Base-by-base conservation (phyloP, 441 rosid genomes). In the Adansonia madagascariensis region DNA sequence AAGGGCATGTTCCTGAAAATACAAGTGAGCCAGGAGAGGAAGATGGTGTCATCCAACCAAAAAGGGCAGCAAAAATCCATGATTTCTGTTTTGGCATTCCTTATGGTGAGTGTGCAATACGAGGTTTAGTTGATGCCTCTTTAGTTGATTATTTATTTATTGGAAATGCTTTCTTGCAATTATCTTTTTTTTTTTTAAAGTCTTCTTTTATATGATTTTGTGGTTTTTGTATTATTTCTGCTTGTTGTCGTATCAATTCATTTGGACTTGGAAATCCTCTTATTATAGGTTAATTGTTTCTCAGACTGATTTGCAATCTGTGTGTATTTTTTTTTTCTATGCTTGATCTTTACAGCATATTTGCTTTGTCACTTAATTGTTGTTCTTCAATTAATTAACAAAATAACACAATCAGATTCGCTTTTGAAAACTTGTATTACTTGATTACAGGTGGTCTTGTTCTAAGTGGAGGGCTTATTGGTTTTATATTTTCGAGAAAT, bases 41-140 rank as follows among this genome's bases (percentile, higher is more conserved):
- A 55, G 77, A 79, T 79, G 89, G 82, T 18, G 27, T 64, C 11
- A n/a, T 65, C 8, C 77, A 75, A 53, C 88, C 77, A 3, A 77
- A 69, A 76, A 78, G 84, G 76, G 81, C 89, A 1, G 97, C 98
- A 9, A 91, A 87, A 85, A 88, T 92, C 78, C 98, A 92, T 67
- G 98, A 94, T 79, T 94, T 94, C 75, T 94, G 97, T 82, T 91
- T 94, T 60, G 98, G 98, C 76, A 92, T 92, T 78, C 98, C 98
- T 71, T 94, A 86, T 82, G 97, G 98, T 91, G 86, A 88, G 92
- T 80, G 31, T 69, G 73, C 50, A 17, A n/a, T 55, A 55, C 2
- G 10, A 55, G 14, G 0, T 55, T 72, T 8, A 14, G 59, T 24
- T 69, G 9, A 69, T 24, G 59, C 14, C 3, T 14, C 15, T 69